Evolutionary conservation across 2,329 filamentous ascomycete genomes (phyloP).

Genomic region (Helicocarpus griseus): DNA sequence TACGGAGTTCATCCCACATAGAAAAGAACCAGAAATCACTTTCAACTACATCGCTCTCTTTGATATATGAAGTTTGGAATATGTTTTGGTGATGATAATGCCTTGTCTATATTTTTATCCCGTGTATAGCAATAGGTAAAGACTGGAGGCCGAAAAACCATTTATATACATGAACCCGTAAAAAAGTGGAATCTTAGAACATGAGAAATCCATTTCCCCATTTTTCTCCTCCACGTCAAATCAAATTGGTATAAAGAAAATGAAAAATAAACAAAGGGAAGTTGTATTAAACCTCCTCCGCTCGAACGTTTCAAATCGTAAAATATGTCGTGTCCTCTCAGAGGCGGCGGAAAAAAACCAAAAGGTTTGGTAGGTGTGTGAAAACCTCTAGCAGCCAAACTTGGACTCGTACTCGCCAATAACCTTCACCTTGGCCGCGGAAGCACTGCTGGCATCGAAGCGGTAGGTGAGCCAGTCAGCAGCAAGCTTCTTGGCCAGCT

Average conservation of each 20-base stretch:
- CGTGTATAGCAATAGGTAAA: no score
- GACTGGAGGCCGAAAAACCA: not conserved
- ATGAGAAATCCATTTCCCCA: not conserved
- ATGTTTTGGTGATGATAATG: not conserved
- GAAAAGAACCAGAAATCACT: not conserved
- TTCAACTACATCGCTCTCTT: no score
- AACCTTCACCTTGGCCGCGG: conserved; percentile 49
- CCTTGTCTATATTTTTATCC: no score
- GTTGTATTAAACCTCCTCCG: not conserved
- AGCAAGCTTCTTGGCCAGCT: conserved; percentile 66
- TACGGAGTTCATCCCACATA: no score
- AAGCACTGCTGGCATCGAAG: conserved; percentile 60
- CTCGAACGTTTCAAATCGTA: not conserved
- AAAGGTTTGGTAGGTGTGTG: no score
- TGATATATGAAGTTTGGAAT: no score
- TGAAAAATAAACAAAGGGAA: not conserved
- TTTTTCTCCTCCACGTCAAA: not conserved
- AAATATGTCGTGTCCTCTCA: no score
- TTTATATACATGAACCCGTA: not conserved
- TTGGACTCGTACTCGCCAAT: conserved; percentile 36
- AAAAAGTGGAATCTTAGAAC: not conserved
- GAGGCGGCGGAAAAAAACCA: not conserved
- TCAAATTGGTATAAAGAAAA: not conserved
- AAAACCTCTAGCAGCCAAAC: conserved; percentile 13
- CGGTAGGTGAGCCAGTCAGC: conserved; percentile 77